Evolutionary conservation across 2,329 filamentous ascomycete genomes (phyloP), one percentile per base, ranked within the genome.

Genomic region (Aspergillus amoenus): DNA sequence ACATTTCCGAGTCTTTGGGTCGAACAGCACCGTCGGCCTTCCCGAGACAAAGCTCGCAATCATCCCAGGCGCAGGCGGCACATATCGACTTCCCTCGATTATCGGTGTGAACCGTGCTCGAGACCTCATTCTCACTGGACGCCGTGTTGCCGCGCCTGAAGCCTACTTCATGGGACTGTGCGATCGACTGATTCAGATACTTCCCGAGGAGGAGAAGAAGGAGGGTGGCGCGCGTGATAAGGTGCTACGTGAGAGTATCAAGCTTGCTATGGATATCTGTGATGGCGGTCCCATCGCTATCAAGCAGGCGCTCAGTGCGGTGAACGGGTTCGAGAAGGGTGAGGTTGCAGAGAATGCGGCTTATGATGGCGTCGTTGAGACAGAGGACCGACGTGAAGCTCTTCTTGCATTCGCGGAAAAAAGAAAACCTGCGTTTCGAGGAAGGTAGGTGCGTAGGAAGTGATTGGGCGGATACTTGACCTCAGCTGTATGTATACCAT

Each of bases 21-120:
- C 90, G 40, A 89, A 87, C 34, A 89, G 91, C 15, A 79, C 82
- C 22, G 86, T 99, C 54, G 93, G 87, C 0, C 84, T 97, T 5
- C 94, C 94, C 1, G 94, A 99, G 74, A 97, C 94, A 1, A 84
- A 93, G 2, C 83, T 99, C 2, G 94, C 89, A 55, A 99, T 99
- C 71, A 89, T 99, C 63, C 94, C 94, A 3, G 94, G 94, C 58
- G 94, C 93, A 2, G 94, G 94, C 43, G 94, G 93, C 59, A 97
- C 93, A 1, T 91, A 91, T 74, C 88, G 94, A 9, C 85, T 99
- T 0, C 91, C 92, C 1, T 84, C 82, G 8, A 76, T 99, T 18
- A 88, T 99, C 63, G 94, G 94, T 5, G 78, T 89, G 22, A 81
- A 83, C 24, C 86, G 92, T 55, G 94, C 94, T n/a, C 83, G 93